These are phyloP conservation scores for Aspergillus nanangensis DNA, from an alignment of 495 filamentous ascomycete genomes.

Conservation along the genomic window DNA sequence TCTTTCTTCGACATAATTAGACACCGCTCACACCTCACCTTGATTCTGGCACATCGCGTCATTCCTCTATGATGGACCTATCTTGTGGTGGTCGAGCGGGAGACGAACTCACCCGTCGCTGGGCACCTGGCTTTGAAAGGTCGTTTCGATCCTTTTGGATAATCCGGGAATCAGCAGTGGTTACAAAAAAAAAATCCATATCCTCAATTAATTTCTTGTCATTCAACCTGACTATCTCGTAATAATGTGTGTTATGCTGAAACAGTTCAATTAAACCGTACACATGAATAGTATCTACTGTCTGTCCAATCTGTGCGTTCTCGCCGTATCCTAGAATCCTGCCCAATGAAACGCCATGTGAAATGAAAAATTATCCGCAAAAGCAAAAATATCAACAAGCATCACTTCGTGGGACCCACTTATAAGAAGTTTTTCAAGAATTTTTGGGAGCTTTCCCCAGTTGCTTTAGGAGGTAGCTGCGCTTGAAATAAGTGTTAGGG, in stretches of 20 bases:
- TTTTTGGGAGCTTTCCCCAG: constrained; percentile 29
- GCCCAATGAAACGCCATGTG: constrained; percentile 20
- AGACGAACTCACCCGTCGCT: constrained; percentile 64
- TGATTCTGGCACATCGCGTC: constrained; percentile 51
- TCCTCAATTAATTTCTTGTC: too few relatives aligned
- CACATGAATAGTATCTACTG: too few relatives aligned
- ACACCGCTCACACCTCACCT: constrained; percentile 47
- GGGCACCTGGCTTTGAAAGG: constrained; percentile 73
- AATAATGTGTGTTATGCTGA: too few relatives aligned
- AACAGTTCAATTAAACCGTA: too few relatives aligned
- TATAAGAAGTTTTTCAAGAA: constrained; percentile 13
- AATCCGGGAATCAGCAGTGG: constrained; percentile 77
- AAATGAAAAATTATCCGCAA: not conserved
- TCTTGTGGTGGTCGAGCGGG: constrained; percentile 71
- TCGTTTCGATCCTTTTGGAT: constrained; percentile 61
- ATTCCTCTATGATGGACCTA: constrained; percentile 47
- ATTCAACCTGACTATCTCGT: too few relatives aligned
- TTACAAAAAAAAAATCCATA: too few relatives aligned
- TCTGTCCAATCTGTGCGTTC: too few relatives aligned
- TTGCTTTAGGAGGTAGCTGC: constrained; percentile 83
- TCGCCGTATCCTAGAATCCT: too few relatives aligned
- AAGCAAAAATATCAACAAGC: not conserved
- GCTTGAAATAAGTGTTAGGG: constrained; percentile 96
- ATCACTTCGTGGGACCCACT: constrained; percentile 31
- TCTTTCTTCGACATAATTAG: constrained; percentile 29